Base-by-base conservation (phyloP, 2,329 filamentous ascomycete species). In the Colletotrichum sp. region DNA sequence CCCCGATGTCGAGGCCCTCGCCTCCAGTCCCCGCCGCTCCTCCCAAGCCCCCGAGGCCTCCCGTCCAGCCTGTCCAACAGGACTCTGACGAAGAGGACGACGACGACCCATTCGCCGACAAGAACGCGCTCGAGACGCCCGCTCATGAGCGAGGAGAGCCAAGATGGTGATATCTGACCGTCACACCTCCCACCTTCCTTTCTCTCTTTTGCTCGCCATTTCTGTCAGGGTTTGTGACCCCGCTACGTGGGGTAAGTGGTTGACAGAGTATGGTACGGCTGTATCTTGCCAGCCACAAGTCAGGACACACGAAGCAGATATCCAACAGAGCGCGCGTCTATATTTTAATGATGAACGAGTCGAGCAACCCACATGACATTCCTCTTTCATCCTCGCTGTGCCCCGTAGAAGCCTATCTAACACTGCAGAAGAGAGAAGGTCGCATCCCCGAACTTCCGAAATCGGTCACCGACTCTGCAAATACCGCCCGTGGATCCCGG, bases 51-150 rank as follows among this genome's bases (percentile, higher is more conserved):
- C 86, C 84, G 29, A 79, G 84, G 22, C 80, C 76, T 77, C 82
- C 82, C 52, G 78, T 79, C 29, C 80, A 81, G 49, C 80, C 49
- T 55, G 69, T 75, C 80, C 65, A 85, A 82, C 78, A 84, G 84
- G 44, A 85, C 88, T 36, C 88, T n/a, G 90, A 89, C 19, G 91
- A 92, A 15, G 89, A 89, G 4, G 93, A 94, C 9, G 94, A 96
- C n/a, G 91, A 97, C 78, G 92, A 98, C 82, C 96, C 96, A 0
- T 98, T 98, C 83, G 95, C 94, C 6, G 95, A 98, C 83, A 91
- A 91, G 57, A 96, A 98, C 82, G 94, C 92, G 6, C 89, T 95
- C 5, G 55, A 77, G 49, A 78, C 76, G 36, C 77, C 77, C 16
- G 75, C 75, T 9, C 52, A 44, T 1, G 77, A 78, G 66, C 75